Evolutionary conservation across 768 basidiomycete species (phyloP).

Genomic region (Lentinula boryana): DNA sequence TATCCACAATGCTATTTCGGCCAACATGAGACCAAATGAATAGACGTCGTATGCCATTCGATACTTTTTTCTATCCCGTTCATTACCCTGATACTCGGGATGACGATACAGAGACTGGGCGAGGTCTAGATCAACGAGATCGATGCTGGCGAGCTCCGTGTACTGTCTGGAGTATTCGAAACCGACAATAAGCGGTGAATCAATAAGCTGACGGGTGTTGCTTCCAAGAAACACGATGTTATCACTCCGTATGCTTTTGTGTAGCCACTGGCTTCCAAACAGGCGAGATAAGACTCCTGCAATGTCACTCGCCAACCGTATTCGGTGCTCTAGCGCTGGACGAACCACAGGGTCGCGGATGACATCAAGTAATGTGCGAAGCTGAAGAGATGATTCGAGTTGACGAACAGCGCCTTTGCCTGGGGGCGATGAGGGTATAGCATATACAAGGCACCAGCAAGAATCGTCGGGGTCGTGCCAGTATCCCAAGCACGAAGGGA

Average conservation of each 20-base stretch:
- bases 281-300: conserved; percentile 5
- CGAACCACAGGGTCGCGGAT: background rate
- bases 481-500: conserved; percentile 7
- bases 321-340: conserved; percentile 6
- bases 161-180: conserved; percentile 10
- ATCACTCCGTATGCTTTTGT: conserved; percentile 7
- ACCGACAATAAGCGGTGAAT: conserved; percentile 3
- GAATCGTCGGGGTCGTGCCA: conserved; percentile 4
- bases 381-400: background rate
- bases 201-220: background rate
- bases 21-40: conserved; percentile 9
- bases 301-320: background rate
- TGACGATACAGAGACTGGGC: conserved; percentile 7
- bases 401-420: background rate
- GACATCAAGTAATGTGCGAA: background rate
- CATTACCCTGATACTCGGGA: conserved; percentile 6
- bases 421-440: background rate
- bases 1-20: conserved; percentile 9
- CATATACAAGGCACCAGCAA: conserved; percentile 8
- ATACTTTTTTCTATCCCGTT: conserved; percentile 3
- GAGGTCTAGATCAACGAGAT: background rate
- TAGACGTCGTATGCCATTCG: conserved; percentile 11
- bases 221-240: conserved; percentile 6
- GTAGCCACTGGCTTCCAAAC: conserved; percentile 9
- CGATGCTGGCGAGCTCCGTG: conserved; percentile 7